Base-by-base conservation (phyloP, 768 basidiomycete species). In the Ramaria sp. region DNA sequence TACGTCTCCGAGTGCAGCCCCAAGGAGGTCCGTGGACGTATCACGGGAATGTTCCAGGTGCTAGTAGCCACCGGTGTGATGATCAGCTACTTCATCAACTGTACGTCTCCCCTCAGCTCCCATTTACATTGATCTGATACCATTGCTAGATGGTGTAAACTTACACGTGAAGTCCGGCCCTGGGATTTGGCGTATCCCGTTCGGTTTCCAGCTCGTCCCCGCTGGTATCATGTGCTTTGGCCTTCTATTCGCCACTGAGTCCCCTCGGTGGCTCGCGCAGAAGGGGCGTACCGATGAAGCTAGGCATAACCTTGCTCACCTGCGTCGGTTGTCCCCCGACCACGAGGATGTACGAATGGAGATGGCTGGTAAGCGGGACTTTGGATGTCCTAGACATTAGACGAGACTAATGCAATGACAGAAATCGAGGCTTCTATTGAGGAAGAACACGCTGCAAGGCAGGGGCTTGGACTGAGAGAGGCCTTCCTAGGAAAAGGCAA, bases 1-100 rank as follows among this genome's bases (percentile, higher is more conserved):
- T 94, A 81, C 65, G 89, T 92, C 20, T 84, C 87, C 10, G 92
- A 94, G 68, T 91, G 89, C 67, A 78, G 84, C 1, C 92, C 92
- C 5, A 93, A 91, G 66, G 77, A 88, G 20, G 86, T 91, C 6
- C 84, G 91, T 59, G 91, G 90, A 6, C 78, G 87, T 50, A 88
- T 92, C 61, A 91, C 88, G 0, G 89, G 90, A 45, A 65, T 88
- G 33, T 91, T 91, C 77, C 91, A 92, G 67, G 81, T 93, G 68
- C 84, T 89, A 80, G 89, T 88, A 20, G 86, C 88, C 22, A 73
- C 81, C 51, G 91, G 90, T 53, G 89, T 89, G 59, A 90, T 91
- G 82, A 73, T 92, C 58, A 87, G 84, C 0, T 90, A 89, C 68
- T 89, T 87, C 67, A 75, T 88, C 62, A 88, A 90, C 63, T 78